Conservation (phyloP, 108 stramenopile species). For the Mediolabrus comicus region DNA sequence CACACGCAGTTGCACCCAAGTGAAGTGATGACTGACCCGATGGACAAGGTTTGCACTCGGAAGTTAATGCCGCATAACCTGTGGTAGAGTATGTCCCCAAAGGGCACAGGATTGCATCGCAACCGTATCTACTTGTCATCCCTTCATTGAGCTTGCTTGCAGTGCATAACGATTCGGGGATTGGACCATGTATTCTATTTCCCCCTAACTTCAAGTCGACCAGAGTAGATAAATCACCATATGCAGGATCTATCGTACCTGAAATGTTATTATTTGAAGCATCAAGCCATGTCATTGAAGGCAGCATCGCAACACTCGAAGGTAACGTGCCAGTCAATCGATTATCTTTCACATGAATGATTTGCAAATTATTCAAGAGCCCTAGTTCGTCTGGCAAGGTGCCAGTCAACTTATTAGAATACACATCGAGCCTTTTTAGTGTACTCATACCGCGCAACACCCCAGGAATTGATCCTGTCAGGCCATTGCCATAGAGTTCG, state of each 20-base stretch:
- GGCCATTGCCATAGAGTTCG: slow-evolving; percentile 48
- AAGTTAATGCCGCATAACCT: slow-evolving; percentile 47
- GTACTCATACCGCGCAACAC: slow-evolving; percentile 26
- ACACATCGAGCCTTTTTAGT: slow-evolving; percentile 64
- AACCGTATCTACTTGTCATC: slow-evolving; percentile 48
- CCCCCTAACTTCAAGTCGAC: slow-evolving; percentile 59
- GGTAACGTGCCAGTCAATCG: slow-evolving; percentile 55
- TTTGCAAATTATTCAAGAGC: slow-evolving; percentile 38
- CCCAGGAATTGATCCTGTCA: slow-evolving; percentile 29
- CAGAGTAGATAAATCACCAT: slow-evolving; percentile 33
- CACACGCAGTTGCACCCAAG: slow-evolving; percentile 43
- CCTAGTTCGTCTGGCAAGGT: slow-evolving; percentile 32
- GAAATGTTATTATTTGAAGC: slow-evolving; percentile 43
- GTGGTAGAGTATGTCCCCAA: slow-evolving; percentile 53
- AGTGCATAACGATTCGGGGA: slow-evolving; percentile 49
- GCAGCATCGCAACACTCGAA: slow-evolving; percentile 37
- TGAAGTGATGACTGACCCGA: slow-evolving; percentile 51
- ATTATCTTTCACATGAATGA: slow-evolving; percentile 65
- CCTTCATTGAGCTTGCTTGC: slow-evolving; percentile 56
- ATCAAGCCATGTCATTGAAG: slow-evolving; percentile 60
- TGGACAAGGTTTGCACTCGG: slow-evolving; percentile 53
- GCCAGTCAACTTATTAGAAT: slow-evolving; percentile 55
- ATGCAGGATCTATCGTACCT: slow-evolving; percentile 46
- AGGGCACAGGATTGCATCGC: slow-evolving; percentile 57
- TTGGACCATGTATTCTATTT: slow-evolving; percentile 55